Base-by-base conservation (phyloP, 225 moss, liverwort and hornwort species). In the Pleurozium schreberi region DNA sequence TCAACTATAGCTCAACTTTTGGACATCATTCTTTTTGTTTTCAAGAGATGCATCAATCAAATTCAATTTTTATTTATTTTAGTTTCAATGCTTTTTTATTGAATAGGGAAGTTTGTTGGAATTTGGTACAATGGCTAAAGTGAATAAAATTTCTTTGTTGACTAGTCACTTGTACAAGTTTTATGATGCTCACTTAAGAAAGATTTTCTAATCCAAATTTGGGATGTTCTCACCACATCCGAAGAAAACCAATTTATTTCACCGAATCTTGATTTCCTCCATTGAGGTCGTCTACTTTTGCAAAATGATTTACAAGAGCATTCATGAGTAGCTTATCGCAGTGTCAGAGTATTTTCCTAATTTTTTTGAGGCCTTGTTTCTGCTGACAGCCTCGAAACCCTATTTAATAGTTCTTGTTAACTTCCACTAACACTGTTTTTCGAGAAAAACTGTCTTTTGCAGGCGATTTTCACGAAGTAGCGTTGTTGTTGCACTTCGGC, bases 381-480 rank as follows among this genome's bases (percentile, higher is more conserved):
- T n/a, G 79, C 49, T 64, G 84, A 71, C 57, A 45, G 57, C 31
- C 40, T 61, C 26, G 36, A 71, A 57, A 67, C 14, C 4, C 19
- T 64, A 26, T 64, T 38, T 36, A 53, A 42, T 33, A 71, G 26
- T 64, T 88, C 21, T 80, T 85, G 81, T 81, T 59, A 59, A 85
- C 20, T 88, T 75, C 26, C 52, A 30, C 52, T 75, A 52, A 84
- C 12, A 16, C 81, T 80, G 47, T 53, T 75, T 59, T n/a, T 23
- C 38, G 52, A n/a, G 84, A 85, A 61, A 45, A 75, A 61, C 23
- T 90, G 85, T 85, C 45, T 75, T 75, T 81, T 84, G 87, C 88
- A 92, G 92, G 92, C 87, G 92, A 88, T 88, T 92, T 90, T 85
- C 92, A 53, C 90, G 92, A 81, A 88, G 85, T n/a, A 92, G 85